A percentile compares a stretch with the other conserved stretches of the same genome.
Conservation (phyloP, 148 eudicot genomes). For the Fagopyrum tataricum region DNA sequence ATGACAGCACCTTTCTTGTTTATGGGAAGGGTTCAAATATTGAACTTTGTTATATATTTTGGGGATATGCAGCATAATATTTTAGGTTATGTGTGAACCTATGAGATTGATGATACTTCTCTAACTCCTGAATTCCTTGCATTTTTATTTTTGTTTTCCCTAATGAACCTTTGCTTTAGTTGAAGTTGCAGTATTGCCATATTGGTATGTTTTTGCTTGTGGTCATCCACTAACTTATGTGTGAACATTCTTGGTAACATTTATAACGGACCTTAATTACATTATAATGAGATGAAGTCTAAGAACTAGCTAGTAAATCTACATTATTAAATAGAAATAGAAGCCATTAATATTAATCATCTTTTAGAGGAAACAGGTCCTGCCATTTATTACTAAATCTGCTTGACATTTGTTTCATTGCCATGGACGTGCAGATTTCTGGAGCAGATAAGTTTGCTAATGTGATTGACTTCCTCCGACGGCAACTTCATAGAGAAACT, state of each 20-base stretch:
- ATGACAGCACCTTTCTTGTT: background rate
- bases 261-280: background rate
- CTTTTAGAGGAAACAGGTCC: background rate
- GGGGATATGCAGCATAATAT: background rate
- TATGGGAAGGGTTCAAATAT: background rate
- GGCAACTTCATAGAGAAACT: constrained; percentile 85
- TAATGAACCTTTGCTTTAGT: background rate
- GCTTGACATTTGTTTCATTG: background rate
- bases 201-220: background rate
- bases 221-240: background rate
- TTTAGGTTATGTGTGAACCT: background rate
- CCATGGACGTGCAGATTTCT: constrained; percentile 40
- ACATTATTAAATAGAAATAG: background rate
- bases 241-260: background rate
- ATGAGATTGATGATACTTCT: background rate
- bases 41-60: constrained; percentile 1
- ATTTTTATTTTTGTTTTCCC: background rate
- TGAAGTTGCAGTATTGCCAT: too few species aligned
- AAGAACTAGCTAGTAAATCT: background rate
- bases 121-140: background rate
- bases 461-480: constrained; percentile 83
- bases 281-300: background rate
- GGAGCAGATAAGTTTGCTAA: constrained; percentile 78
- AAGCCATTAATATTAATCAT: background rate
- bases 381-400: background rate